Base-by-base conservation (phyloP, 495 filamentous ascomycete genomes). In the Daldinia grandis region DNA sequence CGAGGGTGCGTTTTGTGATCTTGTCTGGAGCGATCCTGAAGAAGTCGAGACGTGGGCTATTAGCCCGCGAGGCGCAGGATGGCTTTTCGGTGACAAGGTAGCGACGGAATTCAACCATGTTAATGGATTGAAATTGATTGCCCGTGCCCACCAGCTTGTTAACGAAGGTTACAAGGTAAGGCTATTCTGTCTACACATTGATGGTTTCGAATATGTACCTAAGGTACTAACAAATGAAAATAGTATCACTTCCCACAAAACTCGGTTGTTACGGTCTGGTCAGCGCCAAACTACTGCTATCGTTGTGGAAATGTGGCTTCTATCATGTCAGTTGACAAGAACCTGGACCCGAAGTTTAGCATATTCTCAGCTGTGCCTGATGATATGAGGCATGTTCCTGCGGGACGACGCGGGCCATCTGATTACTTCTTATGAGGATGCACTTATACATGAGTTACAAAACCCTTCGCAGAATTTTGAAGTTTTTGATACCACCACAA, bases 51-150 rank as follows among this genome's bases (percentile, higher is more conserved):
- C 95, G 1, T 99, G 95, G 95, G 94, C 95, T 47, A 91, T 99
- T 51, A 95, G 92, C 68, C 95, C 95, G 0, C 85, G 95, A 77
- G 95, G 95, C 63, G 95, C 95, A 44, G 95, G 95, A 9, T 99
- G 95, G 95, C 83, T 99, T 5, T 99, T 99, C 76, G 95, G 95
- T 19, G 93, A 98, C 74, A 97, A 98, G 81, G 94, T 99, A 5
- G 92, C 94, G 3, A 94, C 91, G n/a, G 95, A 98, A 83, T 99
- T 99, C 83, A 98, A 97, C 80, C 95, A 98, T 72, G 95, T 98
- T 71, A 99, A 99, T 74, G 92, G 93, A 40, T 84, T 99, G n/a
- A 90, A 90, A 60, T 86, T 97, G 58, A 98, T 99, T 77, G 96
- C 95, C 3, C 89, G 95, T 58, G 95, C 95, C 1, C 95, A 99